These are phyloP conservation scores for Gossypium herbaceum DNA, from an alignment of 345 rosid genomes.

Conservation along the genomic window DNA sequence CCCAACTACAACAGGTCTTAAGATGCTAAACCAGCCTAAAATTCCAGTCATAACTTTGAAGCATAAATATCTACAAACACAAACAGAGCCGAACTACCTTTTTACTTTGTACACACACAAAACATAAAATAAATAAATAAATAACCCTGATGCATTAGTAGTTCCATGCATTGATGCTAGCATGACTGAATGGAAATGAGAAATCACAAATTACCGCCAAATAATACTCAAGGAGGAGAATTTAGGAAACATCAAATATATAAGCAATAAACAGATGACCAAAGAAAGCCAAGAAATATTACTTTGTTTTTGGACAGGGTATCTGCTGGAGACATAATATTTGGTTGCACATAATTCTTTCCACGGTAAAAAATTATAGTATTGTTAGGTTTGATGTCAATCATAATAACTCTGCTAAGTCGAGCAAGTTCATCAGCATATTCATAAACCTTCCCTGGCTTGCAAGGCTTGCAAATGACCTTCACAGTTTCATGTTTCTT, in stretches of 20 bases:
- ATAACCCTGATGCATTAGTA: neutral
- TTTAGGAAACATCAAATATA: neutral
- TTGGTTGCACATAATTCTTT: constrained; percentile 80
- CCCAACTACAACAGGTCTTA: neutral
- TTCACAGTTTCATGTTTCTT: constrained; percentile 92
- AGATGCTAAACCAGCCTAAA: neutral
- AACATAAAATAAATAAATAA: neutral
- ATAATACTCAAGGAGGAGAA: neutral
- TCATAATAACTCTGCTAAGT: constrained; percentile 75
- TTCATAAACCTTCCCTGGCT: constrained; percentile 70
- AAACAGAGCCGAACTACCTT: neutral
- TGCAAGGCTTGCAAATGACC: constrained; percentile 85
- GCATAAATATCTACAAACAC: neutral
- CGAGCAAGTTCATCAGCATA: constrained; percentile 79
- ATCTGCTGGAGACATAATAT: constrained; percentile 66
- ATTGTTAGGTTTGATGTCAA: constrained; percentile 72
- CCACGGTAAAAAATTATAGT: constrained; percentile 76
- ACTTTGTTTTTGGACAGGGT: constrained; percentile 83
- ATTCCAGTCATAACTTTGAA: constrained; percentile 3
- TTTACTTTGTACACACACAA: neutral
- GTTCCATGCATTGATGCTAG: neutral
- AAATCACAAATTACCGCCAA: neutral
- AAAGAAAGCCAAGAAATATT: neutral
- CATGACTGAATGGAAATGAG: neutral
- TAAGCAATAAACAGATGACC: neutral